phyloP scores from a whole-genome alignment of 352 stramenopile genomes.

The Phytophthora megakarya region DNA sequence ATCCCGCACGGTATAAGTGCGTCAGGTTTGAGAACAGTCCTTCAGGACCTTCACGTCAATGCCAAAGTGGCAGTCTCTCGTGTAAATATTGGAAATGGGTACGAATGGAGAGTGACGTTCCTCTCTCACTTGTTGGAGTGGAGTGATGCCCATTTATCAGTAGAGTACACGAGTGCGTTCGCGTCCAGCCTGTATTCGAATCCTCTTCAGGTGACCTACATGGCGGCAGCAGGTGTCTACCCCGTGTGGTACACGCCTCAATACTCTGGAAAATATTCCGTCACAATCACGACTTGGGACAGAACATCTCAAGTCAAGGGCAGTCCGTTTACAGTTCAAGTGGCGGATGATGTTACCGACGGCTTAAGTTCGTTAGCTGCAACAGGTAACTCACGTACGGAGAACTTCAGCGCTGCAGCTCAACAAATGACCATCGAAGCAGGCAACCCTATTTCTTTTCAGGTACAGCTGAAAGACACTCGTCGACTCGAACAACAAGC shows the following conservation, averaged over 20 bases:
- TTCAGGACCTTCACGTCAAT: conserved; percentile 58
- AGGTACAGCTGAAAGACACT: conserved; percentile 92
- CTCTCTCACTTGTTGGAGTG: conserved; percentile 84
- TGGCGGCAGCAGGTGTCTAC: conserved; percentile 81
- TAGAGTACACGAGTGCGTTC: conserved; percentile 65
- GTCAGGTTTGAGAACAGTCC: conserved; percentile 56
- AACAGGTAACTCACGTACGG: conserved; percentile 72
- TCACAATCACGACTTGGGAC: conserved; percentile 85
- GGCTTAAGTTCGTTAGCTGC: conserved; percentile 75
- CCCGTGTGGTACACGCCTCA: conserved; percentile 92
- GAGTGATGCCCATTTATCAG: conserved; percentile 67
- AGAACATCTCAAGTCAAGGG: conserved; percentile 79
- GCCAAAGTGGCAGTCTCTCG: conserved; percentile 56
- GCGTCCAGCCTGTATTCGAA: conserved; percentile 48
- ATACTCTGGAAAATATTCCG: conserved; percentile 87
- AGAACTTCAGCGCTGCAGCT: conserved; percentile 53
- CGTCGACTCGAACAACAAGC: conserved; percentile 72
- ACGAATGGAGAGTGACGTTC: conserved; percentile 93
- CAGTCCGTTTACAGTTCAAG: conserved; percentile 87
- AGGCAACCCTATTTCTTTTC: conserved; percentile 68
- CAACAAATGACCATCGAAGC: conserved; percentile 61
- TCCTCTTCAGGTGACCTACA: conserved; percentile 55
- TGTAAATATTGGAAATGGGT: conserved; percentile 39
- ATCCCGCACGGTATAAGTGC: conserved; percentile 65
- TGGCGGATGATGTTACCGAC: conserved; percentile 72